Percentiles rank a stretch among this genome's conserved stretches.
phyloP scores from a whole-genome alignment of 495 filamentous ascomycete species.

The Tuber brumale region DNA sequence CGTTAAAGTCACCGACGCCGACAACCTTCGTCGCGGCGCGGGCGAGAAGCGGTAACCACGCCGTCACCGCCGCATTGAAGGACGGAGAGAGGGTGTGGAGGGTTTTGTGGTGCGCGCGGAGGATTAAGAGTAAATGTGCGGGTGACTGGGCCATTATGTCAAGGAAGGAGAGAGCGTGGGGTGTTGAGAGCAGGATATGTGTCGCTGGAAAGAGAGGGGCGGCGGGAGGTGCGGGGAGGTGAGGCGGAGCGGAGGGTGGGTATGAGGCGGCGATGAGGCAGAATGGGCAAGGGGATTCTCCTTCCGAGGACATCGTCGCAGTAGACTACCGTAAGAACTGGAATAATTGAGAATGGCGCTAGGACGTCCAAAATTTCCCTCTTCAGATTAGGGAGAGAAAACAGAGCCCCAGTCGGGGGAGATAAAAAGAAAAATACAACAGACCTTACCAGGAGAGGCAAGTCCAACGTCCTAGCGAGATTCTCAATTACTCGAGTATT shows the following conservation, averaged over 20 bases:
- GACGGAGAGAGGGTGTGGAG: background rate
- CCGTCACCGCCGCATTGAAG: conserved; percentile 47
- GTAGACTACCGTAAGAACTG: no score
- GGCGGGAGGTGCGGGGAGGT: background rate
- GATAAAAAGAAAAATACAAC: no score
- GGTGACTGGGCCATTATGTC: conserved; percentile 78
- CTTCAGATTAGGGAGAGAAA: no score
- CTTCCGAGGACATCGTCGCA: background rate
- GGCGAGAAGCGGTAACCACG: conserved; percentile 68
- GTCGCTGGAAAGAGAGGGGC: conserved; percentile 44
- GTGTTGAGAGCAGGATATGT: conserved; percentile 67
- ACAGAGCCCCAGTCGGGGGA: no score
- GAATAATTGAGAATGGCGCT: no score
- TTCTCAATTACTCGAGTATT: no score
- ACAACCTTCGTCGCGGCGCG: conserved; percentile 59
- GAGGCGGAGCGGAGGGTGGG: background rate
- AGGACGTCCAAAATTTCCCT: no score
- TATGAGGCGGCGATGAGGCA: background rate
- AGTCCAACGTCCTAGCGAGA: no score
- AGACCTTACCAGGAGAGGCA: no score
- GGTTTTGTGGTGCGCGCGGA: conserved; percentile 50
- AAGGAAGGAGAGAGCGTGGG: conserved; percentile 70
- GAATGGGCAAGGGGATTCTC: background rate
- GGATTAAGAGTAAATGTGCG: conserved; percentile 72
- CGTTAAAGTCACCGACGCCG: conserved; percentile 73